A percentile compares a stretch with the other conserved stretches of the same genome.
These are phyloP conservation scores for Arbutus unedo DNA, from an alignment of 148 eudicot species.

Conservation along the genomic window DNA sequence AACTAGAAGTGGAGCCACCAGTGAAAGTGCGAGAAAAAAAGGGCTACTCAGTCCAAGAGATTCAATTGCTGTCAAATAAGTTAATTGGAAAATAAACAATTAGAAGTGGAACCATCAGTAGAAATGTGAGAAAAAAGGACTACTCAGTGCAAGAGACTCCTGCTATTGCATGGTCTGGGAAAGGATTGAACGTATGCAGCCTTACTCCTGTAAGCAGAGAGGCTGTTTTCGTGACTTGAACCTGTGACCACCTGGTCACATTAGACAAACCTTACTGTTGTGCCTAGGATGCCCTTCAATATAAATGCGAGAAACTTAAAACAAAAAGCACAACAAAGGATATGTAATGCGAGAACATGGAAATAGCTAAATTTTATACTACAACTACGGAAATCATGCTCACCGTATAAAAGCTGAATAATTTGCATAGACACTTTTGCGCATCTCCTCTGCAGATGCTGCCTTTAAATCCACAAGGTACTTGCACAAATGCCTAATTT, in stretches of 20 bases:
- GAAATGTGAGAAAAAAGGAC: neutral
- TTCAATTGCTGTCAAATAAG: neutral
- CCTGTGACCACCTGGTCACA: too few species aligned
- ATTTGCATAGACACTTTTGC: conserved; percentile 95
- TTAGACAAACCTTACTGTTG: too few species aligned
- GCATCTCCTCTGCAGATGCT: conserved; percentile 99
- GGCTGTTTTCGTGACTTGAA: too few species aligned
- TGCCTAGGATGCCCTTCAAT: too few species aligned
- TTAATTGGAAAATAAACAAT: conserved; percentile 1
- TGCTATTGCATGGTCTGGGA: too few species aligned
- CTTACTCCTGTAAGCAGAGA: too few species aligned
- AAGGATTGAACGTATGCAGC: too few species aligned
- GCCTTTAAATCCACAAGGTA: conserved; percentile 71
- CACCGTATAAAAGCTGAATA: conserved; percentile 89
- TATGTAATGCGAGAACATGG: neutral
- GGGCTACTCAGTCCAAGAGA: too few species aligned
- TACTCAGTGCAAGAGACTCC: too few species aligned
- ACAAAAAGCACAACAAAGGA: neutral
- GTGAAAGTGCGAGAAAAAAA: neutral
- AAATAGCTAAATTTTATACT: neutral
- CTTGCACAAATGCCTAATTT: conserved; percentile 56
- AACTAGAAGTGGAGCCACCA: neutral
- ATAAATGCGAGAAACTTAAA: neutral
- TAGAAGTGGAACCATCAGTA: neutral
- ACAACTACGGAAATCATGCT: conserved; percentile 13